phyloP scores from a whole-genome alignment of 768 basidiomycete genomes.

The Favolaschia claudopus region DNA sequence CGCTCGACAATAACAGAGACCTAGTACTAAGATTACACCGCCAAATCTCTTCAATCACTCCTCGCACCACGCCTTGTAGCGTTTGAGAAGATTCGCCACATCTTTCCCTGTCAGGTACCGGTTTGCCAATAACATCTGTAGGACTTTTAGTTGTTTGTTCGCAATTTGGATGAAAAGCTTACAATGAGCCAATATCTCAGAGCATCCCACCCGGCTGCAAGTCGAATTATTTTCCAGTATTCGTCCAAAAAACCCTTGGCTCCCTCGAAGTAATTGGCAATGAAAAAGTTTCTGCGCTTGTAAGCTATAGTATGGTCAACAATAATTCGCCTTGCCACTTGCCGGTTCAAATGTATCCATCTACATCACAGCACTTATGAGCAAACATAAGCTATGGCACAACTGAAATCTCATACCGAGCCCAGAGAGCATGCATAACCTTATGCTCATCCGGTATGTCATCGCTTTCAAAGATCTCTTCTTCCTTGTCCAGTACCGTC shows the following conservation, averaged over 20 bases:
- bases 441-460: conserved; percentile 80
- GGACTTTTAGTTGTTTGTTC: not conserved
- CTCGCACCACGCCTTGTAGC: conserved; percentile 63
- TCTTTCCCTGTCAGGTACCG: conserved; percentile 60
- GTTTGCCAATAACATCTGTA: conserved; percentile 62
- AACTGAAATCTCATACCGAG: too few relatives aligned
- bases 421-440: conserved; percentile 82
- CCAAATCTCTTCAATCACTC: conserved; percentile 51
- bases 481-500: conserved; percentile 75
- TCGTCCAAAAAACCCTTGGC: conserved; percentile 61
- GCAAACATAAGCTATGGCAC: too few relatives aligned
- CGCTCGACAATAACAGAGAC: not conserved
- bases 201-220: conserved; percentile 72
- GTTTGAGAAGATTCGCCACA: conserved; percentile 55
- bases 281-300: conserved; percentile 56
- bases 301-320: not conserved
- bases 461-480: conserved; percentile 77
- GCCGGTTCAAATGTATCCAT: not conserved
- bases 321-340: conserved; percentile 12
- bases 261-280: conserved; percentile 62
- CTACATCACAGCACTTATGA: conserved; percentile 50
- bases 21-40: not conserved
- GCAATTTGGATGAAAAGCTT: conserved; percentile 26
- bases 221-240: conserved; percentile 72
- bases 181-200: conserved; percentile 70